Conservation (phyloP, 345 rosid species). For the Syzygium oleosum region DNA sequence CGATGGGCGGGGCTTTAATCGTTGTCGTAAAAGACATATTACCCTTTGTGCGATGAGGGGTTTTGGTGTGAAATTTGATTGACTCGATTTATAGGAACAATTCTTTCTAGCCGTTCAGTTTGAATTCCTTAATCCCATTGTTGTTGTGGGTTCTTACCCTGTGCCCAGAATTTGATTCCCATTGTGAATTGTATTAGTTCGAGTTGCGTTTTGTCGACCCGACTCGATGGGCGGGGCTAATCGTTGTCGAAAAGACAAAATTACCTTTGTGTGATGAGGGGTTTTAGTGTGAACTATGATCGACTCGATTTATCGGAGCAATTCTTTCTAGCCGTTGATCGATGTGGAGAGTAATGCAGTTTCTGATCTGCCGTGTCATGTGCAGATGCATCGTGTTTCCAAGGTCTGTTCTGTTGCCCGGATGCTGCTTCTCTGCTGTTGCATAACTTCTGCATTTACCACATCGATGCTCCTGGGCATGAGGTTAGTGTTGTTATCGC, state of each 20-base stretch:
- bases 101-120: no score
- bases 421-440: conserved; percentile 51
- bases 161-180: background rate
- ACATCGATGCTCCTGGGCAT: conserved; percentile 64
- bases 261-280: background rate
- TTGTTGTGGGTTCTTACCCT: background rate
- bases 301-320: background rate
- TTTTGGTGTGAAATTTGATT: no score
- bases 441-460: conserved; percentile 59
- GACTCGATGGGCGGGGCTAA: background rate
- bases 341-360: background rate
- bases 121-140: background rate
- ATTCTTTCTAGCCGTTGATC: background rate
- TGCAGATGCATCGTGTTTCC: conserved; percentile 48
- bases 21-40: no score
- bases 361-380: background rate
- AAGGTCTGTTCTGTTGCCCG: conserved; percentile 41
- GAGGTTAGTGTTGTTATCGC: conserved; percentile 27
- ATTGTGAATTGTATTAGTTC: background rate
- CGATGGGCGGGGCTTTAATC: background rate
- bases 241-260: background rate
- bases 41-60: no score
- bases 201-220: background rate
- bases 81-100: no score
- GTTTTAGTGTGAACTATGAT: background rate